Percentiles rank a stretch among this genome's conserved stretches.
Evolutionary conservation across 2,329 filamentous ascomycete species (phyloP).

Genomic region (Salinomyces thailandicus): DNA sequence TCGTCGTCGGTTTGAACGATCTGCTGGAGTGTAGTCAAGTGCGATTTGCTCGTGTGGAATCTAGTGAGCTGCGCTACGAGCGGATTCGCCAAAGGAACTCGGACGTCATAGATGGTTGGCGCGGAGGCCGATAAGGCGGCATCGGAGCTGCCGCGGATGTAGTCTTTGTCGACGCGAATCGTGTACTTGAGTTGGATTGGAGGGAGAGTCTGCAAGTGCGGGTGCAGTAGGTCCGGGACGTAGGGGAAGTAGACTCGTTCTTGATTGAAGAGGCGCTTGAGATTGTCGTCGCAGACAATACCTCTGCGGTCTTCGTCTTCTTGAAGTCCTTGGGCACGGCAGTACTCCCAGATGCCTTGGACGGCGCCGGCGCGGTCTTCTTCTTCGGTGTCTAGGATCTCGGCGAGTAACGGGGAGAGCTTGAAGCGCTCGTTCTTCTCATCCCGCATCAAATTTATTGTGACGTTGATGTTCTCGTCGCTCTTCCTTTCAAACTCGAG

Average conservation of each 20-base stretch:
- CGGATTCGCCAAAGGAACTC: slow-evolving; percentile 74
- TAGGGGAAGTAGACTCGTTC: slow-evolving; percentile 78
- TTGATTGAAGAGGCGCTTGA: slow-evolving; percentile 57
- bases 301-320: slow-evolving; percentile 92
- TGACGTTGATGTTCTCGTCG: slow-evolving; percentile 87
- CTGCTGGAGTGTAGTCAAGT: slow-evolving; percentile 59
- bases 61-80: slow-evolving; percentile 55
- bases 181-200: slow-evolving; percentile 83
- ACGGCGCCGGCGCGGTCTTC: slow-evolving; percentile 80
- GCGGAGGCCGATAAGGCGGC: slow-evolving; percentile 47
- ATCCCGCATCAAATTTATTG: slow-evolving; percentile 73
- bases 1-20: slow-evolving; percentile 74
- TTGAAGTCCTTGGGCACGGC: slow-evolving; percentile 72
- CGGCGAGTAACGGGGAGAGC: slow-evolving; percentile 66
- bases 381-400: slow-evolving; percentile 76
- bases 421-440: slow-evolving; percentile 78
- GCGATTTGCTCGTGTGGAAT: slow-evolving; percentile 29
- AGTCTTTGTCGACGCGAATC: slow-evolving; percentile 67
- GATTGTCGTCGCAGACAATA: slow-evolving; percentile 76
- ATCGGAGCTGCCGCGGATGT: slow-evolving; percentile 45
- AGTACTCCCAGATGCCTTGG: slow-evolving; percentile 92
- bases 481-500: slow-evolving; percentile 83
- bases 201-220: slow-evolving; percentile 67
- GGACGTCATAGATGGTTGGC: slow-evolving; percentile 79
- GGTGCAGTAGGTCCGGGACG: slow-evolving; percentile 60